Base-by-base conservation (phyloP, 2,329 filamentous ascomycete species). In the Tolypocladium ovalisporum region DNA sequence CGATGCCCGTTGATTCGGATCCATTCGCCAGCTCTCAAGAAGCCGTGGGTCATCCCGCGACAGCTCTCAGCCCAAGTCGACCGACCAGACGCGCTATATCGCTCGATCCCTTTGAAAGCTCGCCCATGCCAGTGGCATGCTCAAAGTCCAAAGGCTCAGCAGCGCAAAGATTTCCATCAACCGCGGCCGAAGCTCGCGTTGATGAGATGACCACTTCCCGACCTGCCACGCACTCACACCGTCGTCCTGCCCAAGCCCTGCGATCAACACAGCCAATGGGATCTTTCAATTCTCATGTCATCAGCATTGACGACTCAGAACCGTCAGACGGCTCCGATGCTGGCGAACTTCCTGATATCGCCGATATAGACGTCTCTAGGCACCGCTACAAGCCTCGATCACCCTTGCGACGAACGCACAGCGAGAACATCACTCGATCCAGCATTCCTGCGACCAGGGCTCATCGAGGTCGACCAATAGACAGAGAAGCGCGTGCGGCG, bases 341-440 rank as follows among this genome's bases (percentile, higher is more conserved):
- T 5, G 76, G 78, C 27, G 78, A 78, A 0, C 68, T 84, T 7
- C 79, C 80, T 1, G 78, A 79, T 32, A 68, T 81, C 27, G 62
- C 63, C 7, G 68, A 73, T 8, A 69, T 80, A 22, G 70, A 75
- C 44, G 62, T 75, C 32, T 63, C 67, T 9, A 56, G 55, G 5
- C 60, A 58, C 15, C 59, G 59, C 19, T 29, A 10, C 40, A 36
- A 37, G n/a, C 47, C 58, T 24, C 61, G 62, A 10, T 64, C 66
- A 0, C 63, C 63, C 12, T 56, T 72, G 7, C 59, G 65, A 39
- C 67, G 70, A 27, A 67, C 69, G 2, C 68, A 67, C 27, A 72
- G 70, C 55, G 70, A 72, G 13, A 59, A 53, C 64, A n/a, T 55
- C 59, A 2, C 59, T 47, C 40, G 32, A 17, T 29, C 54, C n/a